Percentiles rank a stretch among this genome's conserved stretches.
phyloP scores from a whole-genome alignment of 2,329 filamentous ascomycete genomes.

The Alternaria burnsii region DNA sequence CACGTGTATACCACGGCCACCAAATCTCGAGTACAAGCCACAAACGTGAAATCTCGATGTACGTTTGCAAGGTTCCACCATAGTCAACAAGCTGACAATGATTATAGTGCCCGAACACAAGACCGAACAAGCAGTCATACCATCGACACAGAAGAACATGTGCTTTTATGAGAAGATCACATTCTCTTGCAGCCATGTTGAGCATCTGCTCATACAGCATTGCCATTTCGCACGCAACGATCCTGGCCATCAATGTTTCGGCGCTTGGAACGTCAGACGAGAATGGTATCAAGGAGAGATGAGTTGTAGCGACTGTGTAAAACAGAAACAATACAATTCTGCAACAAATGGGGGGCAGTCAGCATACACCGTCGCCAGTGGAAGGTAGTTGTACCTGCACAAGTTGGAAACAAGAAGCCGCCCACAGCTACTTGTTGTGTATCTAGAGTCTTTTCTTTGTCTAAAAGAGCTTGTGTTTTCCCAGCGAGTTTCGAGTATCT shows the following conservation, averaged over 20 bases:
- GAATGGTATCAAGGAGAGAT: conserved; percentile 61
- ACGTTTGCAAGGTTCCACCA: not conserved
- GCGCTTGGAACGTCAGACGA: conserved; percentile 69
- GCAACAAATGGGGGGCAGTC: not conserved
- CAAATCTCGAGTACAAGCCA: not conserved
- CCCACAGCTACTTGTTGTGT: not conserved
- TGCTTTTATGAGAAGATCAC: conserved; percentile 75
- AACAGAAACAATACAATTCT: not conserved
- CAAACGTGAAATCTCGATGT: not conserved
- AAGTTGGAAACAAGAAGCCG: not conserved
- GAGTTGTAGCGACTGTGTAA: conserved; percentile 14
- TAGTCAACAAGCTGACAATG: not conserved
- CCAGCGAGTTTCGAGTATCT: no score
- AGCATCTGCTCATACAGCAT: conserved; percentile 69
- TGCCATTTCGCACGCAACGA: conserved; percentile 81
- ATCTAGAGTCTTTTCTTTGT: not conserved
- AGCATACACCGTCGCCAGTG: not conserved
- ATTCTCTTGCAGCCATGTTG: conserved; percentile 70
- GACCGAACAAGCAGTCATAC: not conserved
- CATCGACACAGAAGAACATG: conserved; percentile 56
- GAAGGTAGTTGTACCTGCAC: not conserved
- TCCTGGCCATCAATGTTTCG: conserved; percentile 72
- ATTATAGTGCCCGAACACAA: not conserved
- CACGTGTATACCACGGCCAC: not conserved
- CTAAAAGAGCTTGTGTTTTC: not conserved